Conservation (phyloP, 2,329 filamentous ascomycete genomes). For the Triangularia verruculosa region DNA sequence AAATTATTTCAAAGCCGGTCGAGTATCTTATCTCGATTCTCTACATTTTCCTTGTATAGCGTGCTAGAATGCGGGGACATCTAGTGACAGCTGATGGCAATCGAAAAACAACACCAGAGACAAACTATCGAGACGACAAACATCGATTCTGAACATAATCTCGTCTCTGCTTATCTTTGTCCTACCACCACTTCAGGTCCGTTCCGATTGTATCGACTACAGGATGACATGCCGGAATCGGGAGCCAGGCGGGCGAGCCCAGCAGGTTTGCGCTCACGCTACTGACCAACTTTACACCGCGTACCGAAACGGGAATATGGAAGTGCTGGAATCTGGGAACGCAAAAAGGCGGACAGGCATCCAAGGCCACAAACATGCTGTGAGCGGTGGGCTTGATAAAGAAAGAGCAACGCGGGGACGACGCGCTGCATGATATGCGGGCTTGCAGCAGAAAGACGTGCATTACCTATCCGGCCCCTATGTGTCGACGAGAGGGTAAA, state of each 20-base stretch:
- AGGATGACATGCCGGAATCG: neutral
- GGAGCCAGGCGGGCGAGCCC: neutral
- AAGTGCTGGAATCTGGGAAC: neutral
- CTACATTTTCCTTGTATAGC: no score
- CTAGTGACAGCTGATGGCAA: neutral
- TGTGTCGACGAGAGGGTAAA: slow-evolving; percentile 9
- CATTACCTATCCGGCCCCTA: slow-evolving; percentile 7
- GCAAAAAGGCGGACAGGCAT: neutral
- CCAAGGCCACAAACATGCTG: neutral
- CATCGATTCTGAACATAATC: neutral
- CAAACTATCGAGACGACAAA: neutral
- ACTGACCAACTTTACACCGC: neutral
- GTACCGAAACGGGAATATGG: neutral
- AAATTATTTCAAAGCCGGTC: no score
- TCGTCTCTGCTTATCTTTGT: neutral
- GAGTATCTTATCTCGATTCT: no score
- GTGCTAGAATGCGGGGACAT: no score
- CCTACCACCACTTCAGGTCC: neutral
- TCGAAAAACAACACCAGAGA: neutral
- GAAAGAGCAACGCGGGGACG: neutral
- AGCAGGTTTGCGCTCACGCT: neutral
- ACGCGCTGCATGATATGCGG: neutral
- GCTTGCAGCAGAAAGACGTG: neutral
- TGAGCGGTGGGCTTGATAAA: neutral
- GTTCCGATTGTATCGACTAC: neutral